These are phyloP conservation scores for Trichoderma virens DNA, from an alignment of 495 filamentous ascomycete species.

Conservation along the genomic window DNA sequence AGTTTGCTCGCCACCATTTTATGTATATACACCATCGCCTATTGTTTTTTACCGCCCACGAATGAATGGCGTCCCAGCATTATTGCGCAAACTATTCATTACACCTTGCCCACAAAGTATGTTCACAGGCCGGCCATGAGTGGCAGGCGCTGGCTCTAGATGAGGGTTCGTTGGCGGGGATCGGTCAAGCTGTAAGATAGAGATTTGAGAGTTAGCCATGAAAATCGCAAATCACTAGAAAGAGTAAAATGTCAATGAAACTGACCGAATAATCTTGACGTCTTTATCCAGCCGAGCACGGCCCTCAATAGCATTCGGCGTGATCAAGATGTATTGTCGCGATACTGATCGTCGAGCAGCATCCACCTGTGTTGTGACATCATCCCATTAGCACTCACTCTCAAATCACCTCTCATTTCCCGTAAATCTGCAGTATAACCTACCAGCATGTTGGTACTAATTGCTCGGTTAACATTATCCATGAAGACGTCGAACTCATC, in stretches of 20 bases:
- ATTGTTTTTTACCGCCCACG: neutral
- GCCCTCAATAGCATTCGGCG: constrained; percentile 79
- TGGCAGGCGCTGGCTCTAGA: constrained; percentile 1
- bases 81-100: neutral
- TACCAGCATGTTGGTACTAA: constrained; percentile 93
- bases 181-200: constrained; percentile 45
- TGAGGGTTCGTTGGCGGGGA: constrained; percentile 45
- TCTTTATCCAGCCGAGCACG: constrained; percentile 59
- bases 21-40: neutral
- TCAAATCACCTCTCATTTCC: neutral
- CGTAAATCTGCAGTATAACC: constrained; percentile 21
- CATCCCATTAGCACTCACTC: neutral
- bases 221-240: neutral
- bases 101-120: neutral
- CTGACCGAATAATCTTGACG: constrained; percentile 78
- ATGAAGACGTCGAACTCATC: constrained; percentile 99
- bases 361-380: constrained; percentile 49
- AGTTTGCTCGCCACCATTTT: neutral
- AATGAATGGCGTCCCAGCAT: neutral
- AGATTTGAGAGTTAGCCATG: constrained; percentile 1
- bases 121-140: neutral
- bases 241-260: too few relatives aligned
- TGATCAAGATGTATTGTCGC: constrained; percentile 94
- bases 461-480: constrained; percentile 91
- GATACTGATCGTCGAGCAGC: constrained; percentile 79